Base-by-base conservation (phyloP, 2,329 filamentous ascomycete genomes). In the Gaeumannomyces sp. region DNA sequence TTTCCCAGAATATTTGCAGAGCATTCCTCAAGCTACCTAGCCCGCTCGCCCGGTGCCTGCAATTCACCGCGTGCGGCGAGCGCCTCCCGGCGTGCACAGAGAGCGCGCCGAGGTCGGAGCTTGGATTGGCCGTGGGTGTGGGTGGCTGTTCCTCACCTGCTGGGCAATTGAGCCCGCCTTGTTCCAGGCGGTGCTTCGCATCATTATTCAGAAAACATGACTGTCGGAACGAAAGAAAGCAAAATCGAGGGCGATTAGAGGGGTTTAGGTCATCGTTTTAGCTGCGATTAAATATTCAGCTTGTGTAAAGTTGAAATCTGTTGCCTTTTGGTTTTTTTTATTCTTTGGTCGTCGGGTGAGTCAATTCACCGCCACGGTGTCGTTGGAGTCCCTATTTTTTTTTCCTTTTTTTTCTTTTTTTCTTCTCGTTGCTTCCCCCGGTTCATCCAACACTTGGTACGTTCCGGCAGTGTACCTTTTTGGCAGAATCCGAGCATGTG, bases 121-220 rank as follows among this genome's bases (percentile, higher is more conserved):
- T 29, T 13, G 31, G 8, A 3, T n/a, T 53, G 28, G 61, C 13
- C 38, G 19, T 22, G 4, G n/a, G n/a, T n/a, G n/a, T n/a, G n/a
- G n/a, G 22, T 53, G n/a, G 33, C 27, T 19, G 25, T 11, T 28
- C 22, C 61, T 63, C 66, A 78, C 77, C 45, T 53, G 45, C 70
- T 76, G 73, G 53, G 72, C 74, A 69, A 71, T 71, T 65, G 70
- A 72, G 65, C 70, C 70, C 68, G 73, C 77, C 72, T 76, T 78
- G 69, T 76, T 80, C 75, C 74, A 76, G 68, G 74, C 73, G 69
- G 72, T 72, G 67, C 67, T 73, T 73, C 76, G 73, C 65, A 73
- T 73, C 68, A 73, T 64, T 28, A 27, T 60, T 38, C 57, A 60
- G 33, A 16, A 45, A 33, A 60, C 62, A 64, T 64, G 45, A 53